Evolutionary conservation across 768 basidiomycete genomes (phyloP), one percentile per base, ranked within the genome.

Genomic region (Leucocoprinus sp.): DNA sequence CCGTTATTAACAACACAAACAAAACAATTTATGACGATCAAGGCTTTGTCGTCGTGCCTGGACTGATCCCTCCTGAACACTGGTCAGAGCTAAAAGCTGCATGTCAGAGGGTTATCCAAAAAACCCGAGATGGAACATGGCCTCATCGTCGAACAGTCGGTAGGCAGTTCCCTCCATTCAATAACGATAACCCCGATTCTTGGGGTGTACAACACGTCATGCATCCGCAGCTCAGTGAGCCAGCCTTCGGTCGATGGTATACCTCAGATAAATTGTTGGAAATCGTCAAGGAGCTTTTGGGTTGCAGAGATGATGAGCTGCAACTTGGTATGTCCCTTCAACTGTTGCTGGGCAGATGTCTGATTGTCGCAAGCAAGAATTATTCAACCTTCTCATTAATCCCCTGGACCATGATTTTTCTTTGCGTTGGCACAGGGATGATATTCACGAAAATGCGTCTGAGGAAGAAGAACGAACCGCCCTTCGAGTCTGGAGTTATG

Each of bases 201-300:
- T 88, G 86, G 85, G 87, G 86, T 1, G 77, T 87, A 1, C 86
- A 88, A 52, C 84, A 88, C 50, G 59, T 84, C 36, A 88, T 90
- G 87, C 85, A 88, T 54, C 86, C 84, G 1, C 77, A 71, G 24
- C 69, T 89, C 0, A 65, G 60, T 0, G 80, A 84, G 54, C 66
- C 72, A 0, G 66, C 55, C 4, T 88, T 88, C 48, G 72, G 72
- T 22, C 63, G 64, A 47, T 87, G 82, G 81, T 89, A 88, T 54
- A 79, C 80, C 9, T 76, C 75, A 5, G 64, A 70, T 1, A 60
- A 55, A 11, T 57, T 89, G 9, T 55, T 75, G 0, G 56, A 54
- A 5, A 69, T 65, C 0, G 74, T 68, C 7, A 64, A 57, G 40
- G 62, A 63, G 39, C 60, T 87, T 18, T 52, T 89, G 42, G 71